Base-by-base conservation (phyloP, 108 stramenopile genomes). In the Cyclotella cryptica region DNA sequence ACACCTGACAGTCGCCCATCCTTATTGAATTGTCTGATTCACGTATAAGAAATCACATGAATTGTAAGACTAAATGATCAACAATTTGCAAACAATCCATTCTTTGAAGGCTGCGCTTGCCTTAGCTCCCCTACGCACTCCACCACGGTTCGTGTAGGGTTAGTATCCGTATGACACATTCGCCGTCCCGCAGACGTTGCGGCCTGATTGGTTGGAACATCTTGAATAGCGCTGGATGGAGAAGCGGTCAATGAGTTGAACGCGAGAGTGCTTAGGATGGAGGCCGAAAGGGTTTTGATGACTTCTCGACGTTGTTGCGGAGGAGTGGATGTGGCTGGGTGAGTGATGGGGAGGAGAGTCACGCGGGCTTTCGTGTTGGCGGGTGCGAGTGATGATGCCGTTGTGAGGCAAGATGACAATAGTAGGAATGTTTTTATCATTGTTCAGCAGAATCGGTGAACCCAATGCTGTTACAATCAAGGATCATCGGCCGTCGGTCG, bases 111-210 rank as follows among this genome's bases (percentile, higher is more conserved):
- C n/a, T 2, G 64, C 24, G 22, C 64, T 44, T 45, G 43, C 64
- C 64, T 65, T 22, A 89, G 41, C 44, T 94, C 91, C 21, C 91
- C 91, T 0, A 47, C 58, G 65, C 93, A 94, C 12, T 88, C 87
- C 3, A 94, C 93, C 18, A 89, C 58, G 6, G 93, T 94, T 22
- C 86, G 79, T 0, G 88, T 81, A 4, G 93, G 93, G 75, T 89
- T 88, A 30, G 90, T 84, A 19, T 82, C 79, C 2, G 93, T 94
- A 12, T 71, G 81, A 75, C 93, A 94, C n/a, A 90, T 88, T 41
- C 88, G 60, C 15, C 93, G 74, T 46, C 93, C 93, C 5, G 93
- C 91, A 13, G 91, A 89, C 13, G 93, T 94, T 15, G 93, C 79
- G 18, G 86, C 86, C 66, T 78, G 70, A 21, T 84, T 69, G 10